phyloP scores from a whole-genome alignment of 1,284 basidiomycete species.

The Austroboletus niveus region DNA sequence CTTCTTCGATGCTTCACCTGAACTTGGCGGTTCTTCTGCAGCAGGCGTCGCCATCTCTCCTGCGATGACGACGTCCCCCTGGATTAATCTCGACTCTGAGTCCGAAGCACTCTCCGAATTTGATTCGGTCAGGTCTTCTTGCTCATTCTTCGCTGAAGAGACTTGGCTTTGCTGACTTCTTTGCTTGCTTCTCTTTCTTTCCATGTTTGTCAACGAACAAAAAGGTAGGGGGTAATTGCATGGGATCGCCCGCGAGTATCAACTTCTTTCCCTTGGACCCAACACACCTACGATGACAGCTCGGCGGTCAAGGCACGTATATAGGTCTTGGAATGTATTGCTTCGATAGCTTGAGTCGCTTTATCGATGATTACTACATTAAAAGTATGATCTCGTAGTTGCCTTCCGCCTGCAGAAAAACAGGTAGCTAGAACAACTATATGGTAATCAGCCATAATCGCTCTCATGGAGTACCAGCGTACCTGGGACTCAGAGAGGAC shows the following conservation, averaged over 20 bases:
- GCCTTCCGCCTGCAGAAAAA: constrained; percentile 83
- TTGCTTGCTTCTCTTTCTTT: constrained; percentile 14
- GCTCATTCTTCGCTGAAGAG: not conserved
- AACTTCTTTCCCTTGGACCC: constrained; percentile 89
- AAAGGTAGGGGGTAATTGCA: constrained; percentile 92
- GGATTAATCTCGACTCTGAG: constrained; percentile 19
- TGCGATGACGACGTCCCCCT: constrained; percentile 20
- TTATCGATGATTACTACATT: constrained; percentile 96
- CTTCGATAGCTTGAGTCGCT: constrained; percentile 95
- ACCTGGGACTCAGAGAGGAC: constrained; percentile 81
- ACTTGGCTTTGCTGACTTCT: constrained; percentile 18
- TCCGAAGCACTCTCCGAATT: constrained; percentile 9
- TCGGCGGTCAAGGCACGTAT: not conserved
- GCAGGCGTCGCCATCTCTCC: constrained; percentile 15
- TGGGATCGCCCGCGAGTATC: constrained; percentile 87
- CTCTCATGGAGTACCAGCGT: constrained; percentile 48
- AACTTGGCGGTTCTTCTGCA: constrained; percentile 7
- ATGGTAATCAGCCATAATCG: not conserved
- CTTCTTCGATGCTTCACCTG: constrained; percentile 17
- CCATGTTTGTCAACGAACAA: constrained; percentile 51
- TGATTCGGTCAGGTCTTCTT: constrained; percentile 4
- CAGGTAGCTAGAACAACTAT: constrained; percentile 89
- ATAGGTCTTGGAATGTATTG: constrained; percentile 44
- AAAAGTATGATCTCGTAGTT: constrained; percentile 74
- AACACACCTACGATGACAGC: constrained; percentile 40